A percentile compares a stretch with the other conserved stretches of the same genome.
Conservation (phyloP, 192 early-diverging fungal genomes). For the Dissophora globulifera region DNA sequence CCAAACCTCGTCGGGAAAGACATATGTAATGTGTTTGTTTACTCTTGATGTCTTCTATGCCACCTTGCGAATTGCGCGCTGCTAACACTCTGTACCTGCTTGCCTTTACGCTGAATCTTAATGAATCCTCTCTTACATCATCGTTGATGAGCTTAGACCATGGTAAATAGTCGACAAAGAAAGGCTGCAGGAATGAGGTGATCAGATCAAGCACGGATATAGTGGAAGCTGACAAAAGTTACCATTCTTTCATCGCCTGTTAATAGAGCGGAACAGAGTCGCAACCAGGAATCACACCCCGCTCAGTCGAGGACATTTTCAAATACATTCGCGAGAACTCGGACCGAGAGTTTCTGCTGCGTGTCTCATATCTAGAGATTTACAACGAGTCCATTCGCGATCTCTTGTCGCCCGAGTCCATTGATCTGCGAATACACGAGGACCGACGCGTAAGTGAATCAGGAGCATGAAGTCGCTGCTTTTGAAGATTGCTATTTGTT, state of each 20-base stretch:
- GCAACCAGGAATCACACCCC: slow-evolving; percentile 82
- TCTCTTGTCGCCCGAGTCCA: slow-evolving; percentile 83
- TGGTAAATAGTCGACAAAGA: slow-evolving; percentile 41
- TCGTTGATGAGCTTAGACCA: slow-evolving; percentile 52
- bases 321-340: slow-evolving; percentile 72
- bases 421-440: slow-evolving; percentile 91
- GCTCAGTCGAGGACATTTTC: slow-evolving; percentile 83
- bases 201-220: no score
- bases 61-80: no score
- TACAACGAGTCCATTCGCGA: slow-evolving; percentile 97
- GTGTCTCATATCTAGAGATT: slow-evolving; percentile 98
- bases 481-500: no score
- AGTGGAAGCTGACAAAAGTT: no score
- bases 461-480: no score
- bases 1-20: slow-evolving; percentile 97
- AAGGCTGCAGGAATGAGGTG: neutral
- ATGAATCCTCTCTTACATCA: neutral
- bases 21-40: slow-evolving; percentile 62
- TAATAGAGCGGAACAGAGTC: slow-evolving; percentile 70
- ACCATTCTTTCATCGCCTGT: neutral
- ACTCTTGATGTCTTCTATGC: no score
- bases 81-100: no score
- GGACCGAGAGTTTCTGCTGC: slow-evolving; percentile 86
- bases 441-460: slow-evolving; percentile 56
- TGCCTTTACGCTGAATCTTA: no score